These are phyloP conservation scores for Gastrolobium bilobum DNA, from an alignment of 306 rosid species.

Conservation along the genomic window DNA sequence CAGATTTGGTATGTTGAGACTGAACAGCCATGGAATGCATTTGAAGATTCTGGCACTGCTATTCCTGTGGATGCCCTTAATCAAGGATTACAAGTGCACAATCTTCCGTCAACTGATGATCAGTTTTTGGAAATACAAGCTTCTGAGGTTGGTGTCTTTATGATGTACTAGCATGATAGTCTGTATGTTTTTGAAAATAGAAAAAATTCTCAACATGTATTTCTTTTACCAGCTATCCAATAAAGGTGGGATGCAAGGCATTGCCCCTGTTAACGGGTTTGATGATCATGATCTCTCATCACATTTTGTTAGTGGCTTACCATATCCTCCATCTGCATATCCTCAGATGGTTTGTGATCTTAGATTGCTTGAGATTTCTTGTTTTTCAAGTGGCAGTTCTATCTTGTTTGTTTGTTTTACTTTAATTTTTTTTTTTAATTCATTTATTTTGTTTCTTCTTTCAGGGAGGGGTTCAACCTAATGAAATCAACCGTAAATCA, in stretches of 20 bases:
- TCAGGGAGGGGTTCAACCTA: constrained; percentile 63
- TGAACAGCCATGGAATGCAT: constrained; percentile 81
- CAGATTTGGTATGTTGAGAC: constrained; percentile 49
- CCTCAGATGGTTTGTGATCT: constrained; percentile 60
- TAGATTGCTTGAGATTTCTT: constrained; percentile 44
- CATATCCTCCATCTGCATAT: constrained; percentile 46
- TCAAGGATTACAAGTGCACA: constrained; percentile 51
- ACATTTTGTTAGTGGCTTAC: constrained; percentile 50
- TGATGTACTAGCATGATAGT: constrained; percentile 28
- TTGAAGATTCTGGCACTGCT: constrained; percentile 61
- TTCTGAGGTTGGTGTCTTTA: constrained; percentile 62
- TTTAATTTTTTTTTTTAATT: background rate
- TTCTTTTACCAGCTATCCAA: constrained; percentile 53
- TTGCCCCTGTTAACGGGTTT: constrained; percentile 44
- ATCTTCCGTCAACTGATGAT: constrained; percentile 54
- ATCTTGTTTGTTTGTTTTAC: constrained; percentile 15
- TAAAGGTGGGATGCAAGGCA: constrained; percentile 47
- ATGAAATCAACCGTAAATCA: constrained; percentile 56
- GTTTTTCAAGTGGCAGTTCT: constrained; percentile 24
- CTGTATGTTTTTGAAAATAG: constrained; percentile 7
- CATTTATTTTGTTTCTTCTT: constrained; percentile 41
- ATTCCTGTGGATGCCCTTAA: constrained; percentile 51
- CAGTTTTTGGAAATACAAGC: constrained; percentile 52
- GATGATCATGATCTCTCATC: constrained; percentile 43
- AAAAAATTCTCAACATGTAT: constrained; percentile 23